These are phyloP conservation scores for Camptophora hylomeconis DNA, from an alignment of 2,329 filamentous ascomycete species.

Conservation along the genomic window DNA sequence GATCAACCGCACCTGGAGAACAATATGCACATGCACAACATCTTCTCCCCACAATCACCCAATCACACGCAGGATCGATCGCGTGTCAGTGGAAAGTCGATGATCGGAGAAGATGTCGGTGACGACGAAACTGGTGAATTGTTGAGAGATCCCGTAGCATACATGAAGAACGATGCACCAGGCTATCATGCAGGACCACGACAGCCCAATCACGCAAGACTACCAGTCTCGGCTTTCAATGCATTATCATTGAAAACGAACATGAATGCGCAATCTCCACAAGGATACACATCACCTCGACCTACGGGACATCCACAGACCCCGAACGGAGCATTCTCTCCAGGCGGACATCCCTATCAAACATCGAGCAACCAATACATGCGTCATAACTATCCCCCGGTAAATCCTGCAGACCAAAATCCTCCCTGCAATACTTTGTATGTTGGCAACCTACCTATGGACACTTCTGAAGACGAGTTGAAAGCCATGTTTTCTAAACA, in stretches of 20 bases:
- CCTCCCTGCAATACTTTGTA: slow-evolving; percentile 97
- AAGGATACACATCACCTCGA: slow-evolving; percentile 38
- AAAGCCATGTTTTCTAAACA: slow-evolving; percentile 89
- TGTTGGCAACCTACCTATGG: slow-evolving; percentile 87
- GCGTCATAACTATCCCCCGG: slow-evolving; percentile 63
- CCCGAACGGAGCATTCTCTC: slow-evolving; percentile 50
- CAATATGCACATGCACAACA: slow-evolving; percentile 37
- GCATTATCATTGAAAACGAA: slow-evolving; percentile 61
- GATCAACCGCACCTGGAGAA: slow-evolving; percentile 40
- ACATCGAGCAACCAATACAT: slow-evolving; percentile 44
- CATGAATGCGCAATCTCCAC: slow-evolving; percentile 21
- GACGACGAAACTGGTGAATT: slow-evolving; percentile 51
- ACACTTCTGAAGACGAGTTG: slow-evolving; percentile 88
- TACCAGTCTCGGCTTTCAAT: slow-evolving; percentile 56
- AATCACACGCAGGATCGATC: slow-evolving; percentile 35
- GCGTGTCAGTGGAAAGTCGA: slow-evolving; percentile 45
- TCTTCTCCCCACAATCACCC: slow-evolving; percentile 50
- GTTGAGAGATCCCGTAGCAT: slow-evolving; percentile 50
- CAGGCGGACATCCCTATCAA: slow-evolving; percentile 40
- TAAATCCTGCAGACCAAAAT: slow-evolving; percentile 91
- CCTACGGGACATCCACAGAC: slow-evolving; percentile 38
- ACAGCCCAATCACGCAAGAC: slow-evolving; percentile 57
- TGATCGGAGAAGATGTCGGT: slow-evolving; percentile 47
- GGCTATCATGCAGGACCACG: slow-evolving; percentile 34
- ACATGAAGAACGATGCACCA: slow-evolving; percentile 55